These are phyloP conservation scores for Irpex sp. DNA, from an alignment of 1,284 basidiomycete genomes.

Conservation along the genomic window DNA sequence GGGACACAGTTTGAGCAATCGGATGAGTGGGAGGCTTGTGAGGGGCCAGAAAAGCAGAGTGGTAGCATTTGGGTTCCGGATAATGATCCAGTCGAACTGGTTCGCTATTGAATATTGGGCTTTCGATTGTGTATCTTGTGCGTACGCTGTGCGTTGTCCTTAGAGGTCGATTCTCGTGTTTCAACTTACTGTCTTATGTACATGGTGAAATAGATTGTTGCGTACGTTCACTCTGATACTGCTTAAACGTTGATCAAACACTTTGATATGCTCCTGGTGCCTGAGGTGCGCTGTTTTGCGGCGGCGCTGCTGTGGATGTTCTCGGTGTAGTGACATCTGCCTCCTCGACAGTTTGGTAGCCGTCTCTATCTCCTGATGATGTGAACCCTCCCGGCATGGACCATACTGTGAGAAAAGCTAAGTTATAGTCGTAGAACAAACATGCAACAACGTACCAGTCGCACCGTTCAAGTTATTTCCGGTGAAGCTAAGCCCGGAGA, in stretches of 20 bases:
- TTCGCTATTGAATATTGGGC: conserved; percentile 10
- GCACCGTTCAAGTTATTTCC: conserved; percentile 55
- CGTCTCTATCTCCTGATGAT: conserved; percentile 40
- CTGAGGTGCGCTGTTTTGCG: conserved; percentile 22
- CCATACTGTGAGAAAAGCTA: conserved; percentile 53
- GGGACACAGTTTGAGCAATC: conserved; percentile 44
- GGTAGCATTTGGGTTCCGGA: conserved; percentile 42
- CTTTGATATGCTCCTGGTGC: conserved; percentile 51
- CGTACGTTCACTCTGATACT: neutral
- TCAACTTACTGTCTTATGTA: neutral
- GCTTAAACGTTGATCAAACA: neutral
- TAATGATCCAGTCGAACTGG: conserved; percentile 25
- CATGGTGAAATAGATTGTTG: neutral
- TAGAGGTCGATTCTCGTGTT: neutral
- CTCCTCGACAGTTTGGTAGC: conserved; percentile 74
- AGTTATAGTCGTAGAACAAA: neutral
- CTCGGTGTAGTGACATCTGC: conserved; percentile 28
- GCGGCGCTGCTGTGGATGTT: conserved; percentile 29
- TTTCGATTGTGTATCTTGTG: too few species aligned
- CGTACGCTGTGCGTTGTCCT: neutral
- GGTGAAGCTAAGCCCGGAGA: conserved; percentile 43
- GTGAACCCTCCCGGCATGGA: conserved; percentile 80
- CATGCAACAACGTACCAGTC: conserved; percentile 45
- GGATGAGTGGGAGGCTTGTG: conserved; percentile 34
- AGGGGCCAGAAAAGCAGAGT: conserved; percentile 29